Base-by-base conservation (phyloP, 192 early-diverging fungal species). In the Fimicolochytrium jonesii region DNA sequence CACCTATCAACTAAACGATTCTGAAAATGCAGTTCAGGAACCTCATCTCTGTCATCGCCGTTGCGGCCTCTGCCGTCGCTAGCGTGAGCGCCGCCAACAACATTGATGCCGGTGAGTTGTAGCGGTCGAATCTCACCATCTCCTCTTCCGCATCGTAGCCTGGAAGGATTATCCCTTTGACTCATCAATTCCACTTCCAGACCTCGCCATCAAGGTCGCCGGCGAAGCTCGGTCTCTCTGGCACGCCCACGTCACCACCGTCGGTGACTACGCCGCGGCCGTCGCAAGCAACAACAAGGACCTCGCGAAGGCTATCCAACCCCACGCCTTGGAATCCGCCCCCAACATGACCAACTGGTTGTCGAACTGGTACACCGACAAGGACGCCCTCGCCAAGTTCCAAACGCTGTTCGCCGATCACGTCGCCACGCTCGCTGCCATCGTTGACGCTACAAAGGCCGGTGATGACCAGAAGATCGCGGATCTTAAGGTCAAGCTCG, bases 141-240 rank as follows among this genome's bases (percentile, higher is more conserved):
- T n/a, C n/a, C n/a, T n/a, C n/a, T n/a, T n/a, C n/a, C n/a, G n/a
- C n/a, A n/a, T n/a, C n/a, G n/a, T n/a, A n/a, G n/a, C n/a, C n/a
- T n/a, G n/a, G n/a, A n/a, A n/a, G n/a, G n/a, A n/a, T n/a, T n/a
- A n/a, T n/a, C n/a, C n/a, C n/a, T n/a, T n/a, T n/a, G n/a, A n/a
- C 9, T 39, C 37, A 39, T 39, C 17, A 17, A 17, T 39, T 7
- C 37, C 37, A 17, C 23, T 50, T 50, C 17, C 28, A 35, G 54
- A 56, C 10, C 28, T 34, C 35, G 54, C 54, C 33, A 28, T 56
- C 0, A 56, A 56, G 10, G 33, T 56, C 33, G 39, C 54, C 7
- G 54, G 32, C n/a, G 35, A 56, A 37, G 54, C 54, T 56, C 54
- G 54, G 3, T 56, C 39, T 9, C 54, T 56, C 22, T 56, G 54